Conservation (phyloP, 805 yeast genomes). For the Candida rishiriensis region DNA sequence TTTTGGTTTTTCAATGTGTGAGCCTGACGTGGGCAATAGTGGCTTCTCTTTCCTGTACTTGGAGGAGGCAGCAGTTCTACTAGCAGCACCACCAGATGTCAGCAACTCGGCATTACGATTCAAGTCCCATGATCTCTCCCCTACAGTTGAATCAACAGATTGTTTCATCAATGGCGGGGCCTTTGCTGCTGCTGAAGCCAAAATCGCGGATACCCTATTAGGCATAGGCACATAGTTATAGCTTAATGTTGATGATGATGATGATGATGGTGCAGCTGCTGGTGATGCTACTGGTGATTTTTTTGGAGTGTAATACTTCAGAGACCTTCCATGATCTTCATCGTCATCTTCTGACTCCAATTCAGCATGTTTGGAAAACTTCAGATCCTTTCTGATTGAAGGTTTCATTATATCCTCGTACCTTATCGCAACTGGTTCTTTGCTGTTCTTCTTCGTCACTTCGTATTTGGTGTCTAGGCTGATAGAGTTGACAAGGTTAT, state of each 20-base stretch:
- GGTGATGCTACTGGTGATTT: no score
- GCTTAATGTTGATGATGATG: background rate
- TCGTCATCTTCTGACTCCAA: background rate
- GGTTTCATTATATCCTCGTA: conserved; percentile 20
- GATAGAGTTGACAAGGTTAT: conserved; percentile 8
- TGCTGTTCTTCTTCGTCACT: background rate
- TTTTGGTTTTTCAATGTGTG: no score
- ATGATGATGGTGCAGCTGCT: conserved; percentile 1
- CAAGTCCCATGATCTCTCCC: conserved; percentile 12
- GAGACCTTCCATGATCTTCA: background rate
- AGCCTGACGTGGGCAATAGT: background rate
- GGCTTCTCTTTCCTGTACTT: background rate
- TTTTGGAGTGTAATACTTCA: background rate
- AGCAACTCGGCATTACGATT: conserved; percentile 8
- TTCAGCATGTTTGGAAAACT: background rate
- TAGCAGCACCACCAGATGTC: conserved; percentile 6
- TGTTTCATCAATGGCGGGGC: conserved; percentile 16
- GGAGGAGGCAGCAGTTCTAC: background rate
- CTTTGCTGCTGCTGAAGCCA: conserved; percentile 21
- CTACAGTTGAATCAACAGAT: conserved; percentile 8
- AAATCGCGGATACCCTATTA: conserved; percentile 9
- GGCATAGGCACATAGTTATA: conserved; percentile 18
- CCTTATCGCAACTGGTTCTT: conserved; percentile 21
- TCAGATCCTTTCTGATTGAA: conserved; percentile 2
- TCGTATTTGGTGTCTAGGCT: conserved; percentile 4